Evolutionary conservation across 2,329 filamentous ascomycete genomes (phyloP), one percentile per base, ranked within the genome.

Genomic region (Myriangium duriaei): DNA sequence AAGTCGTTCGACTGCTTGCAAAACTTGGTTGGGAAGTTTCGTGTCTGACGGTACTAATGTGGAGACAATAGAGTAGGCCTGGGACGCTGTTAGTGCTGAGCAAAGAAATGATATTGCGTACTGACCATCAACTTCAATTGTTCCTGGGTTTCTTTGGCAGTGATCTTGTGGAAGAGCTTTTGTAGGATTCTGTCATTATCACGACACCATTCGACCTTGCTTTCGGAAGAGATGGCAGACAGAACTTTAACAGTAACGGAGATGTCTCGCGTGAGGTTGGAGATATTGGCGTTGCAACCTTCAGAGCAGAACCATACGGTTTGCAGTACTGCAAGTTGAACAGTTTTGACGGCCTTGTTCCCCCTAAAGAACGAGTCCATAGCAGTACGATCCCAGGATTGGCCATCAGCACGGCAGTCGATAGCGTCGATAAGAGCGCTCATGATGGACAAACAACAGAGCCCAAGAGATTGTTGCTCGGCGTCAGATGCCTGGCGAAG

Each of bases 401-500:
- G 29, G n/a, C 35, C 30, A 18, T 35, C 39, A 15, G 18, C 15
- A 9, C 34, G 31, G 29, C 29, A 13, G 19, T 31, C 26, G 11
- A 37, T 26, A 26, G 36, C 34, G 5, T 40, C 32, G 4, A 45
- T 37, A 17, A 56, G 47, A 7, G 48, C 44, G 12, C 52, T 51
- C 51, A 60, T 57, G 41, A 60, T 57, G 0, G 53, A 51, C 11
- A 62, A 45, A 40, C 58, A 60, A 35, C 57, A 50, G 7, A 62
- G 44, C 10, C 48, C 52, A 6, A 58, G 40, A 30, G 50, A 51
- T 17, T 56, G 49, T 28, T 57, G 51, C 24, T 49, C 48, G 18
- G 45, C 35, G 14, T 29, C 39, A 19, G 40, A 40, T 12, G 37
- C 32, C 18, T 47, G 51, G 14, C 49, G 47, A 2, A 61, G 40